phyloP scores from a whole-genome alignment of 2,329 filamentous ascomycete genomes.

The Aureobasidium sp. region DNA sequence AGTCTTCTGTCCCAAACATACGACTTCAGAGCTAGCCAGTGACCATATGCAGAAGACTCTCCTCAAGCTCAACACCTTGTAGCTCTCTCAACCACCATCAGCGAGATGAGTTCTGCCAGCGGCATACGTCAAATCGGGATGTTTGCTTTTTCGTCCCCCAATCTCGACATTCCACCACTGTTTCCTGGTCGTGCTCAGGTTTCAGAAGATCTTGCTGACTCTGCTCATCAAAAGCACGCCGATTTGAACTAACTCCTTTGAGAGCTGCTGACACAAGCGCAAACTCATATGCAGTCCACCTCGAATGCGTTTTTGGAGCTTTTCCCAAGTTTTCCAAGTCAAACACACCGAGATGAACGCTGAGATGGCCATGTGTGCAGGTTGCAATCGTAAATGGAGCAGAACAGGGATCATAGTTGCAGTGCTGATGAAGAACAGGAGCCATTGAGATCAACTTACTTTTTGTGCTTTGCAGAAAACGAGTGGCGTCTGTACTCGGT shows the following conservation, averaged over 20 bases:
- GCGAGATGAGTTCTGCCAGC: not conserved
- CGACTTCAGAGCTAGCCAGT: not conserved
- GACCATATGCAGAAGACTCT: constrained; percentile 5
- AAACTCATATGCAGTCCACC: not conserved
- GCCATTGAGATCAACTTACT: not conserved
- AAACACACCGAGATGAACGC: not conserved
- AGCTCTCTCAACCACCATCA: not conserved
- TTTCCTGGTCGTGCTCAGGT: not conserved
- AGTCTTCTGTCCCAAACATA: not conserved
- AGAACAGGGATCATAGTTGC: constrained; percentile 1
- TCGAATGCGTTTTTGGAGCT: not conserved
- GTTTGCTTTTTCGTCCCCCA: not conserved
- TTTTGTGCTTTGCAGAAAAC: not conserved
- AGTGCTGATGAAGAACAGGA: not conserved
- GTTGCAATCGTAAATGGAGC: not conserved
- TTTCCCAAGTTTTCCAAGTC: constrained; percentile 1
- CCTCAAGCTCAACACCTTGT: not conserved
- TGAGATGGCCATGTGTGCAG: not conserved
- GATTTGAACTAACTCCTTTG: not conserved
- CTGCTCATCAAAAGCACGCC: not conserved
- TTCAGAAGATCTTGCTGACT: too few species aligned
- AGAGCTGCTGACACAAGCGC: not conserved
- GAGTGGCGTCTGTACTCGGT: not conserved
- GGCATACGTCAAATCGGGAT: not conserved
- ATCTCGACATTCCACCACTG: not conserved